phyloP scores from a whole-genome alignment of 2,329 filamentous ascomycete genomes.

The Trichoderma pleuroti region DNA sequence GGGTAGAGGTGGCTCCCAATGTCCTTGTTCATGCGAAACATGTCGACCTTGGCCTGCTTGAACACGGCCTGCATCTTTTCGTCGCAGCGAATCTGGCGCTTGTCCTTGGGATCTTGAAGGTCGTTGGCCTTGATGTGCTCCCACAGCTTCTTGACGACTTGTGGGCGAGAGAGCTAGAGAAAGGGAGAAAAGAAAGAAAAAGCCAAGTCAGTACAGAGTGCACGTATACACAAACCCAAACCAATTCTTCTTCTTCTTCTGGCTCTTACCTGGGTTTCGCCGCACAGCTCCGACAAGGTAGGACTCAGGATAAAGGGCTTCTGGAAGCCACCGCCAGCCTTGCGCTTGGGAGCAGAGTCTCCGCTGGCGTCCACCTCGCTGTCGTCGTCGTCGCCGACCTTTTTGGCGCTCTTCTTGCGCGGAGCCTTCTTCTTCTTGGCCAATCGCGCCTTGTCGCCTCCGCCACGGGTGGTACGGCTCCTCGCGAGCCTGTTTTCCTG shows the following conservation, averaged over 20 bases:
- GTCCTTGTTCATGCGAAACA: slow-evolving; percentile 99
- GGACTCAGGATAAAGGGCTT: slow-evolving; percentile 74
- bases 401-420: slow-evolving; percentile 72
- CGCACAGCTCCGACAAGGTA: slow-evolving; percentile 65
- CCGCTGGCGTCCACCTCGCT: slow-evolving; percentile 67
- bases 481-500: slow-evolving; percentile 74
- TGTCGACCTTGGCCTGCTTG: slow-evolving; percentile 85
- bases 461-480: slow-evolving; percentile 73
- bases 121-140: slow-evolving; percentile 85
- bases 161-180: slow-evolving; percentile 81
- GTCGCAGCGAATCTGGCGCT: slow-evolving; percentile 90
- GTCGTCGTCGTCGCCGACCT: slow-evolving; percentile 74
- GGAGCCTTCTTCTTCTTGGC: slow-evolving; percentile 65
- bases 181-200: background rate
- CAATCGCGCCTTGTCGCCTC: slow-evolving; percentile 54
- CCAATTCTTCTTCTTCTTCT: background rate
- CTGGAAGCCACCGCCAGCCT: slow-evolving; percentile 90
- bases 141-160: slow-evolving; percentile 96
- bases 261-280: slow-evolving; percentile 60
- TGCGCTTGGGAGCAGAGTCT: slow-evolving; percentile 63
- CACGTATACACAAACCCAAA: too few relatives aligned
- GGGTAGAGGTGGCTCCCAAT: slow-evolving; percentile 86
- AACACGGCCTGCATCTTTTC: slow-evolving; percentile 89
- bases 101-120: slow-evolving; percentile 86
- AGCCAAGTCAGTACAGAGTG: background rate